Base-by-base conservation (phyloP, 306 rosid genomes). In the Sicyos baderoa region DNA sequence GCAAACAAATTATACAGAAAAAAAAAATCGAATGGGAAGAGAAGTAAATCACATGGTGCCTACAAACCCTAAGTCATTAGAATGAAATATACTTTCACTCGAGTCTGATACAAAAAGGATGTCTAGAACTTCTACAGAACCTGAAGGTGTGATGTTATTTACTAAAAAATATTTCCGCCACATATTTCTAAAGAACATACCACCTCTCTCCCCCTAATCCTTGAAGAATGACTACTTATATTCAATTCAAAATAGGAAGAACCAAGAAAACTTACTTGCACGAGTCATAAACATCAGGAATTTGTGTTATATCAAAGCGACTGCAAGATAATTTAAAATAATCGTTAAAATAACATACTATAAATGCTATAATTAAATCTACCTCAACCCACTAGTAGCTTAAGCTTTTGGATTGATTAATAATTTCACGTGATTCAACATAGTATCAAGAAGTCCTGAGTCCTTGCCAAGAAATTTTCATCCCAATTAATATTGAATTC, bases 211-310 rank as follows among this genome's bases (percentile, higher is more conserved):
- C 45, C 11, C 45, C 45, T 40, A 40, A 40, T 40, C 45, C 10
- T 40, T 40, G 45, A 40, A 40, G 45, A 40, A 40, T 40, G 1
- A 10, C 45, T 40, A 9, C 45, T 12, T 40, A 52, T 4, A 73
- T 13, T 29, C 42, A 55, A 45, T 65, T 61, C 72, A 29, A 72
- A 49, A 60, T 59, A 42, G 19, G 58, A 75, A 58, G 59, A 52
- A 52, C 72, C 63, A 59, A 63, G 62, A 67, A 2, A 14, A 78
- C 99, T 90, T 85, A 93, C 99, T 93, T 93, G 99, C 99, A 90
- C 4, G 99, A 93, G 73, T 93, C 99, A 77, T 93, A 93, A 73
- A 93, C 89, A 79, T 90, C 99, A 37, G 99, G 99, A 80, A 93
- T 93, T 80, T 93, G 99, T 52, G 99, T 82, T 71, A 93, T 74